These are phyloP conservation scores for Amanita rubescens DNA, from an alignment of 768 basidiomycete genomes.

Conservation along the genomic window DNA sequence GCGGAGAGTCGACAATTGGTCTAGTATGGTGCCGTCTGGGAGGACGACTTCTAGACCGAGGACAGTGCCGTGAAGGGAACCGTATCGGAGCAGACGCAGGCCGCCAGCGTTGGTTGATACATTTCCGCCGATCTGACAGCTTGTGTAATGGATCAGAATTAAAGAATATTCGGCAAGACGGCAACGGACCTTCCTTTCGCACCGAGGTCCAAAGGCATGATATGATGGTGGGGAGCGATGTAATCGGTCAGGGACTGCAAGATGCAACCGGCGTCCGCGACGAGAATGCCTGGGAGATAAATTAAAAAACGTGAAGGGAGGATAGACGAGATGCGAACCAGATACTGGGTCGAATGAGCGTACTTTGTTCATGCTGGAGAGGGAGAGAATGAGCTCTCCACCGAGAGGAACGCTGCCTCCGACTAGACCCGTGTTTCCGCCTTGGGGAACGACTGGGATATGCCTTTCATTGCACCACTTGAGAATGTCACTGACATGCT, in stretches of 20 bases:
- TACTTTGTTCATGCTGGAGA: slow-evolving; percentile 75
- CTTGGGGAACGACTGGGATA: slow-evolving; percentile 93
- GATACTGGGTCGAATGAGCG: slow-evolving; percentile 81
- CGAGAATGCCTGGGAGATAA: slow-evolving; percentile 67
- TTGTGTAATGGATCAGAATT: slow-evolving; percentile 20
- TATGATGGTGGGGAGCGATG: slow-evolving; percentile 81
- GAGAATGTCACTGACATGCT: slow-evolving; percentile 84
- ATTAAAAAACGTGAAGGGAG: slow-evolving; percentile 7
- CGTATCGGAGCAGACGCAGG: slow-evolving; percentile 89
- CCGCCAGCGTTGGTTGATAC: slow-evolving; percentile 97
- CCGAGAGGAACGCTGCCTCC: slow-evolving; percentile 87
- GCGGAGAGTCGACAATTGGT: slow-evolving; percentile 81
- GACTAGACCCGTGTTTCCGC: slow-evolving; percentile 97
- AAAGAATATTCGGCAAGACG: slow-evolving; percentile 1
- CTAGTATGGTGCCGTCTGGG: slow-evolving; percentile 87
- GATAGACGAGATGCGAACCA: slow-evolving; percentile 34
- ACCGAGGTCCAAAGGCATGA: slow-evolving; percentile 94
- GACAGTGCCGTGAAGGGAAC: slow-evolving; percentile 90
- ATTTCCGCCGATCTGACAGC: slow-evolving; percentile 98
- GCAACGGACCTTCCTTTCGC: slow-evolving; percentile 82
- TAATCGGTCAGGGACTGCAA: slow-evolving; percentile 83
- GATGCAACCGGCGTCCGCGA: slow-evolving; percentile 92
- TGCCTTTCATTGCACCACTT: slow-evolving; percentile 76
- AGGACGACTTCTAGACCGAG: slow-evolving; percentile 94
- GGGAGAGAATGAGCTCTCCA: slow-evolving; percentile 82